phyloP scores from a whole-genome alignment of 2,329 filamentous ascomycete genomes.

The Clonostachys byssicola region DNA sequence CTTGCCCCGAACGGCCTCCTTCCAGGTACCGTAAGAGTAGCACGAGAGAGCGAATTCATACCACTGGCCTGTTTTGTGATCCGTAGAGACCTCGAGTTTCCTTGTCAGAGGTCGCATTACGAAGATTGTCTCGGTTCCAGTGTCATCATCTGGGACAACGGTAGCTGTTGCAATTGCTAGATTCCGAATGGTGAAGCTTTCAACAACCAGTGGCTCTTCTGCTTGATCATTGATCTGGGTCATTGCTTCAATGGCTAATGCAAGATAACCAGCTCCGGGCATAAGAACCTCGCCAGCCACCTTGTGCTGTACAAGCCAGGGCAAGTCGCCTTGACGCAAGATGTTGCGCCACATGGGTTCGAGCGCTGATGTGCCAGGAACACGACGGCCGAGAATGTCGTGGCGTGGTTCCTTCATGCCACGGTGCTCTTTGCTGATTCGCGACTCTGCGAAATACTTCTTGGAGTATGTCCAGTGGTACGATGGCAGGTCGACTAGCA shows the following conservation, averaged over 20 bases:
- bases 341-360: constrained; percentile 4
- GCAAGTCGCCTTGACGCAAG: constrained; percentile 4
- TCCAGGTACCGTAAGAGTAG: too few relatives aligned
- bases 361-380: constrained; percentile 13
- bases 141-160: too few relatives aligned
- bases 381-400: constrained; percentile 36
- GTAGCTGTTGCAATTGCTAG: too few relatives aligned
- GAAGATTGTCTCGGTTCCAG: too few relatives aligned
- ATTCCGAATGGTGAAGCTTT: too few relatives aligned
- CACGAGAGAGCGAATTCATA: too few relatives aligned
- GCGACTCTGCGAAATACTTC: neutral
- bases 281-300: constrained; percentile 28
- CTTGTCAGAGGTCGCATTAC: too few relatives aligned
- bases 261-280: constrained; percentile 25
- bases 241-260: constrained; percentile 15
- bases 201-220: too few relatives aligned
- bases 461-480: constrained; percentile 18
- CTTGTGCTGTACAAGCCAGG: constrained; percentile 36
- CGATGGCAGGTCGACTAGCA: constrained; percentile 30
- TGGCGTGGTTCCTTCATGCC: constrained; percentile 32
- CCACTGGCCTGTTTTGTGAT: too few relatives aligned
- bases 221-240: neutral
- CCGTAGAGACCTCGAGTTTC: too few relatives aligned
- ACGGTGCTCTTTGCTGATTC: constrained; percentile 23
- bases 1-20: too few relatives aligned